Evolutionary conservation across 2,329 filamentous ascomycete genomes (phyloP), one percentile per base, ranked within the genome.

Genomic region (Balansia obtecta): DNA sequence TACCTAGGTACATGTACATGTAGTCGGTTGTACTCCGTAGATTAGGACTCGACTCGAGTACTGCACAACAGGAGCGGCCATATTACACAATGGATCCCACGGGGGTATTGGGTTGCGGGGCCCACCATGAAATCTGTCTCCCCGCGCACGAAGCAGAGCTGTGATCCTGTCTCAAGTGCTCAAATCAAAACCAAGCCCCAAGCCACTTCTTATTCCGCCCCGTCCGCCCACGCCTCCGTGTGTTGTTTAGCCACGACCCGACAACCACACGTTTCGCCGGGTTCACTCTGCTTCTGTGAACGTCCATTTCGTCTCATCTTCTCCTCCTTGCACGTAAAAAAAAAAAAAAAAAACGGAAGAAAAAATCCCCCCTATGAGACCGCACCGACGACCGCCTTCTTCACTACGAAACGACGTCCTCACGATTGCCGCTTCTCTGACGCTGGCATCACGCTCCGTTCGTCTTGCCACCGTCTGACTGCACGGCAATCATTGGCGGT

Each of bases 231-330:
- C 15, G 15, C 46, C 46, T 16, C 18, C n/a, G n/a, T n/a, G n/a
- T n/a, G n/a, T n/a, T n/a, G n/a, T n/a, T n/a, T n/a, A n/a, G n/a
- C n/a, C n/a, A n/a, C n/a, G 18, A 2, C 8, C n/a, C 37, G 34
- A 48, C 45, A 34, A 30, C 45, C 45, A 47, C 10, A 38, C 46
- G 38, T n/a, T 38, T 49, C 16, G 18, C 39, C 15, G 22, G 22
- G 9, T 43, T 40, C 47, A 49, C 47, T 49, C 47, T 44, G 32
- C 22, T 48, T 37, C 39, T 48, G 46, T 41, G 33, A 33, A 38
- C 20, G 20, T 42, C 27, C 15, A 15, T 37, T 37, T 37, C 15
- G 34, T 49, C 20, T 18, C 15, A 13, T 49, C 40, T 49, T 30
- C 20, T 38, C 38, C 39, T 38, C 47, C n/a, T n/a, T n/a, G n/a